Conservation (phyloP, 192 early-diverging fungal species). For the Radiomyces spectabilis region DNA sequence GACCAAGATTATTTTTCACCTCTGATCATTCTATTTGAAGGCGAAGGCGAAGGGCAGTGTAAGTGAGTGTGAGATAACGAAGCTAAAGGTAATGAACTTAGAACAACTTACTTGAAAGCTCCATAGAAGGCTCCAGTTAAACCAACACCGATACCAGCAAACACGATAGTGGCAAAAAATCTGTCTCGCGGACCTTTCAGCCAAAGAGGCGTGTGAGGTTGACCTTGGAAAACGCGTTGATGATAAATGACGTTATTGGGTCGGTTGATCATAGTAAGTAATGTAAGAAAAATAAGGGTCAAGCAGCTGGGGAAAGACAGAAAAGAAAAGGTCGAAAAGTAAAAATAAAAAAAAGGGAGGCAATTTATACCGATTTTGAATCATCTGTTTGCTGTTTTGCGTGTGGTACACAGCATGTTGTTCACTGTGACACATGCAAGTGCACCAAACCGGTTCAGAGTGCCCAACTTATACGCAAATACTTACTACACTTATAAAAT, state of each 20-base stretch:
- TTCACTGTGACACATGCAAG: neutral
- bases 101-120: constrained; percentile 3
- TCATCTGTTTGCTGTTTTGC: neutral
- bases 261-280: constrained; percentile 9
- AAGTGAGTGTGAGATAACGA: neutral
- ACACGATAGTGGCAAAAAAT: constrained; percentile 3
- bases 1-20: neutral
- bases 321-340: constrained; percentile 2
- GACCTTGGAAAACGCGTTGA: constrained; percentile 13
- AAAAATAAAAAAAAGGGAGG: constrained; percentile 4
- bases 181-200: constrained; percentile 21
- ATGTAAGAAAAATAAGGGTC: too few relatives aligned
- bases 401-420: neutral
- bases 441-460: neutral
- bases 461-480: too few relatives aligned
- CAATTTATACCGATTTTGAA: neutral
- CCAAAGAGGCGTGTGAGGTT: constrained; percentile 11
- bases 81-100: neutral
- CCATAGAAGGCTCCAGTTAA: constrained; percentile 6
- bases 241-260: constrained; percentile 12
- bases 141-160: constrained; percentile 15
- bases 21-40: neutral
- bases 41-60: neutral
- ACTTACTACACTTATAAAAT: too few relatives aligned
- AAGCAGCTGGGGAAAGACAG: neutral